These are phyloP conservation scores for Colletotrichum tropicicola DNA, from an alignment of 2,329 filamentous ascomycete genomes.

Conservation along the genomic window DNA sequence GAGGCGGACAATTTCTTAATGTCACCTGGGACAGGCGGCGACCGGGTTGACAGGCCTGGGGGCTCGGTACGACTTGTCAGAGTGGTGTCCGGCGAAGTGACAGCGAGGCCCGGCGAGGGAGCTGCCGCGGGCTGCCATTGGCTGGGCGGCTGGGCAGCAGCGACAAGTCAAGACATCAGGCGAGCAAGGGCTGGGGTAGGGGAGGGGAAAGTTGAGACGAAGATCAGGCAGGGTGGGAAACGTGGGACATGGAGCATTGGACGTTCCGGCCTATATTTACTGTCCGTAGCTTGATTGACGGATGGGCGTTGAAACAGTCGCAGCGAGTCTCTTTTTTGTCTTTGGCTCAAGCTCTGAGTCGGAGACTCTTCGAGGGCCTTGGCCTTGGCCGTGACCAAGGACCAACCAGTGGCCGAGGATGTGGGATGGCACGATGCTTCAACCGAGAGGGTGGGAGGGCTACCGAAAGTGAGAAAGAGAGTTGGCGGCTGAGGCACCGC, in stretches of 20 bases:
- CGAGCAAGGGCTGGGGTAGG: neutral
- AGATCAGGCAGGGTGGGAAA: constrained; percentile 26
- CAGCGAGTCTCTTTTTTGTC: neutral
- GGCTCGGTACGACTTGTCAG: constrained; percentile 16
- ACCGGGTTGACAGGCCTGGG: neutral
- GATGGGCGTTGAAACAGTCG: constrained; percentile 19
- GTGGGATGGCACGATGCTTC: neutral
- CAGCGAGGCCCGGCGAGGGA: constrained; percentile 6
- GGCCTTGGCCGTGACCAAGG: neutral
- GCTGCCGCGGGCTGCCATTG: constrained; percentile 5
- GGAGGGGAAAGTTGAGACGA: constrained; percentile 19
- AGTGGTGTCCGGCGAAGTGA: constrained; percentile 13
- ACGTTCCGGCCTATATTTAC: constrained; percentile 18
- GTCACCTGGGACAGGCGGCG: neutral
- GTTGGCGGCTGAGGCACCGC: neutral
- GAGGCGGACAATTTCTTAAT: neutral
- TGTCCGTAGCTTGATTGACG: neutral
- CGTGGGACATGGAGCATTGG: constrained; percentile 20
- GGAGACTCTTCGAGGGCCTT: neutral
- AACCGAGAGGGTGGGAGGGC: neutral
- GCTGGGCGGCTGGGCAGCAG: neutral
- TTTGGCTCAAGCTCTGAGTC: constrained; percentile 8
- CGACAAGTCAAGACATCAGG: constrained; percentile 19
- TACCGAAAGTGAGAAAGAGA: neutral
- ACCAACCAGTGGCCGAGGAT: neutral